Conservation (phyloP, 2,329 filamentous ascomycete species). For the Diplodia sapinea region DNA sequence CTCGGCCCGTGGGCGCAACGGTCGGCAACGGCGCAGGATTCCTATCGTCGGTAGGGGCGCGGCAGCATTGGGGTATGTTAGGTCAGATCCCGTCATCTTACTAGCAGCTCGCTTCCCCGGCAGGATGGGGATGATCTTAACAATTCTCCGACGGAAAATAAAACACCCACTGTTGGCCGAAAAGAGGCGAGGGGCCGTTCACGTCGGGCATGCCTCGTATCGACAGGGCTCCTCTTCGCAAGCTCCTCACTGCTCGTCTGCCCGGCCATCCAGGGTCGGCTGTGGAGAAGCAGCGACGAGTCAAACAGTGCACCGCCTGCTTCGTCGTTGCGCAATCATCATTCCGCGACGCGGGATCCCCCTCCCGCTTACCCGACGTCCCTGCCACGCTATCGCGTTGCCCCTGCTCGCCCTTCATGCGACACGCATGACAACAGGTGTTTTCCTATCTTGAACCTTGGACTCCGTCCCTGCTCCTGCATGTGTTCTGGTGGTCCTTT, state of each 20-base stretch:
- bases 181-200: neutral
- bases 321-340: neutral
- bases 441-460: neutral
- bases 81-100: neutral
- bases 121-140: slow-evolving; percentile 11
- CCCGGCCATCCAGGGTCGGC: neutral
- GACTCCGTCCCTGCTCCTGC: neutral
- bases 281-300: neutral
- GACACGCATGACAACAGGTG: neutral
- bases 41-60: neutral
- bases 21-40: neutral
- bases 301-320: neutral
- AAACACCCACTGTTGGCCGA: neutral
- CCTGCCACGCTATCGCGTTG: neutral
- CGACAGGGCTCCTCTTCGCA: neutral
- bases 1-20: neutral
- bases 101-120: neutral
- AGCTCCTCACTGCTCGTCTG: neutral
- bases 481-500: neutral
- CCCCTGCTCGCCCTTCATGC: neutral
- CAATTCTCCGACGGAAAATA: slow-evolving; percentile 6
- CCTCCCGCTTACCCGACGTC: neutral
- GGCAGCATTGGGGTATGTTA: neutral
- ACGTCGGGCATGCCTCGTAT: neutral
- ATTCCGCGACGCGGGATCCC: neutral